Base-by-base conservation (phyloP, 2,329 filamentous ascomycete species). In the Exserohilum turcica region DNA sequence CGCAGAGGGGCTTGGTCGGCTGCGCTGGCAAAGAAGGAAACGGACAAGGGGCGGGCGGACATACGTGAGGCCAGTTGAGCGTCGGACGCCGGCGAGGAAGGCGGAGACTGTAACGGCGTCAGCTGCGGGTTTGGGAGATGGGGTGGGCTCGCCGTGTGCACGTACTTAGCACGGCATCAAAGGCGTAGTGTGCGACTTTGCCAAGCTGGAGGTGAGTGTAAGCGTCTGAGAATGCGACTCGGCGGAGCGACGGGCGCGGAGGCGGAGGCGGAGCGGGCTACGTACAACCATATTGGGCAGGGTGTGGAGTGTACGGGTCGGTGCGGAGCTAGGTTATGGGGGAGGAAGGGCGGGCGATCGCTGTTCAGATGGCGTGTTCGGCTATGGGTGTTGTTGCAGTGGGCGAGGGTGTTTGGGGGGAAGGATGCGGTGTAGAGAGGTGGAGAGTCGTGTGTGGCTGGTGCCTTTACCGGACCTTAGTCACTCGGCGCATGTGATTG, bases 11-110 rank as follows among this genome's bases (percentile, higher is more conserved):
- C n/a, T n/a, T 33, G 18, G 18, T 29, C 7, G 42, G 16, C 38
- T 35, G 48, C 36, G 42, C 42, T 36, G 28, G 5, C 6, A 27
- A 28, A 19, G 27, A 12, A 28, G 39, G 15, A n/a, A n/a, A n/a
- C n/a, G n/a, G n/a, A n/a, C n/a, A n/a, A n/a, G 38, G 16, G 28
- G 36, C 46, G 48, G 24, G 51, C 38, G 54, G 49, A 72, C 90
- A 85, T 90, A 99, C 94, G 92, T 97, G 79, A 99, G 83, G 71
- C 94, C 94, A 57, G 94, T 97, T 61, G 93, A 97, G 67, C 94
- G 91, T 80, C 96, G 95, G 82, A 99, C 92, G 70, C 94, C 94
- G 33, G 94, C 94, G 64, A 99, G 87, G 76, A 97, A 93, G 60
- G 94, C 91, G 70, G 94, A 99, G 76, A 99, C 90, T 95, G 63